Evolutionary conservation across 108 stramenopile species (phyloP), one percentile per base, ranked within the genome.

Genomic region (Cyclotella cryptica): DNA sequence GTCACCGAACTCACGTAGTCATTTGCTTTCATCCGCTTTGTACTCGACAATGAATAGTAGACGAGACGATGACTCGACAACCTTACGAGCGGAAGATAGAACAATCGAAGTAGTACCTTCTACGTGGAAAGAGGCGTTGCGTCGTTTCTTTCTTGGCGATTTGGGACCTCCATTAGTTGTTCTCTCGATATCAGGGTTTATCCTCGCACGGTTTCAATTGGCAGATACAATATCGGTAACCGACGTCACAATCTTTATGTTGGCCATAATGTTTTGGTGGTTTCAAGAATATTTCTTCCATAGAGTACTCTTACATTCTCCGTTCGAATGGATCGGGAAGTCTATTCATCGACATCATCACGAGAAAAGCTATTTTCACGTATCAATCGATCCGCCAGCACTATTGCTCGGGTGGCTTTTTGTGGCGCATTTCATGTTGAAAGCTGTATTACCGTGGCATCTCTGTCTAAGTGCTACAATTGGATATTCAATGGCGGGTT

Each of bases 281-380:
- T 57, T 89, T 46, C 90, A 89, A 75, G 90, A 89, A 75, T 85
- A 91, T 72, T 46, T 85, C 54, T 61, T 89, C 21, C 88, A 91
- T 57, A 47, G 73, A 57, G 49, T 77, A 17, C 41, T 88, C 8
- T 69, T 90, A 15, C 90, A 90, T 52, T 88, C 87, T 44, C 79
- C 83, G 49, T 66, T 72, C 15, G 72, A 90, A 43, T 92, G 90
- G 90, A 71, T 84, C 30, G 90, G 88, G 26, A 92, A 87, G 61
- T 51, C 81, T 5, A 87, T 92, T 44, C 90, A 92, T 74, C 66
- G 78, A 51, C 49, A 26, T 10, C 90, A 92, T 70, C 88, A 89
- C 51, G 72, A 86, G n/a, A 84, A 81, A 47, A 42, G 75, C 19
- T 92, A 89, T 55, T 84, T 83, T 75, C 87, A 89, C 61, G 73